These are phyloP conservation scores for Arabidopsis arenosa DNA, from an alignment of 345 rosid species.

Conservation along the genomic window DNA sequence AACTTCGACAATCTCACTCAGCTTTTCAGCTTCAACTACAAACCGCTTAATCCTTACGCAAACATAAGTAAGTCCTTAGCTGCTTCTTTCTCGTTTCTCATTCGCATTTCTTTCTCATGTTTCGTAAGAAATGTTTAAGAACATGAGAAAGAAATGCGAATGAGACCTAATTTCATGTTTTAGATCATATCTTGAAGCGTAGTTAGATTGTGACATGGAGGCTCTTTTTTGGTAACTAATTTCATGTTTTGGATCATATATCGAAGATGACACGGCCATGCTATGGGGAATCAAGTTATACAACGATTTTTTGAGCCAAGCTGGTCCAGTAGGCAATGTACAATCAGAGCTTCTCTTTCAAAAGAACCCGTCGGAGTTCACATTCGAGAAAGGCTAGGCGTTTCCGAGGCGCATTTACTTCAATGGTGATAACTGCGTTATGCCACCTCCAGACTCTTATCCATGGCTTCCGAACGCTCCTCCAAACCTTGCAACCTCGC, in stretches of 20 bases:
- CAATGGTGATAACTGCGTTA: slow-evolving; percentile 87
- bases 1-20: slow-evolving; percentile 75
- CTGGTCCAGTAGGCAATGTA: slow-evolving; percentile 78
- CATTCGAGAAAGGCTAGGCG: slow-evolving; percentile 89
- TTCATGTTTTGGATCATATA: slow-evolving; percentile 1
- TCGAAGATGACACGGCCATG: slow-evolving; percentile 85
- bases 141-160: too few relatives aligned
- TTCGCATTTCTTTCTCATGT: not conserved
- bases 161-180: not conserved
- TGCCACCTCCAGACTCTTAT: slow-evolving; percentile 86
- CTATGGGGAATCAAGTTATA: slow-evolving; percentile 79
- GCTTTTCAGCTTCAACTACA: slow-evolving; percentile 73
- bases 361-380: slow-evolving; percentile 66
- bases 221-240: not conserved
- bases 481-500: slow-evolving; percentile 40
- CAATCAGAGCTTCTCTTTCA: slow-evolving; percentile 86
- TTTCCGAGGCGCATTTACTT: slow-evolving; percentile 88
- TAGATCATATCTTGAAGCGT: slow-evolving; percentile 1
- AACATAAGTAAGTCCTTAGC: slow-evolving; percentile 63
- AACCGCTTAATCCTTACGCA: slow-evolving; percentile 64
- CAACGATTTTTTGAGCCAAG: slow-evolving; percentile 80
- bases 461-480: slow-evolving; percentile 84
- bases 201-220: too few relatives aligned
- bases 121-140: not conserved
- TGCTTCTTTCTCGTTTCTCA: not conserved